These are phyloP conservation scores for Nemania diffusa DNA, from an alignment of 2,329 filamentous ascomycete species.

Conservation along the genomic window DNA sequence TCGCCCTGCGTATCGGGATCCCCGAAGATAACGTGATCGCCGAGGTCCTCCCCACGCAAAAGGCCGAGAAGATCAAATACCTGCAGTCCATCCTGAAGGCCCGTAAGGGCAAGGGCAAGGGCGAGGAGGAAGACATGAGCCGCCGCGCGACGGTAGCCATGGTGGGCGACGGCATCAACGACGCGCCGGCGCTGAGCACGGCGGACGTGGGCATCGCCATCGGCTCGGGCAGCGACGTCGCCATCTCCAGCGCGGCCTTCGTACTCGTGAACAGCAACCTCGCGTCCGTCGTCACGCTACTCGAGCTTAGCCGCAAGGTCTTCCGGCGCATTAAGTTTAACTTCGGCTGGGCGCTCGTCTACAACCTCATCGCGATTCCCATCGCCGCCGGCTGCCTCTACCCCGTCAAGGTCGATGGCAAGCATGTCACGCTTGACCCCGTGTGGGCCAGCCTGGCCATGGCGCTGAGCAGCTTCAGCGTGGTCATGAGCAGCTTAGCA, in stretches of 20 bases:
- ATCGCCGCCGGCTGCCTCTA: constrained; percentile 85
- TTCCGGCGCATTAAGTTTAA: constrained; percentile 85
- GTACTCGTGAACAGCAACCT: constrained; percentile 81
- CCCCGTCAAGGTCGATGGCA: constrained; percentile 57
- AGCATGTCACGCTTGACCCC: constrained; percentile 75
- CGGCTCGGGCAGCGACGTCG: constrained; percentile 84
- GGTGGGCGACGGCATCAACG: constrained; percentile 91
- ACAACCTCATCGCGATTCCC: constrained; percentile 82
- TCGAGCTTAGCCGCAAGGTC: constrained; percentile 75
- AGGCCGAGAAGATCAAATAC: constrained; percentile 76
- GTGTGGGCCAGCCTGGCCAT: constrained; percentile 93
- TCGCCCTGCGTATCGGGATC: constrained; percentile 81
- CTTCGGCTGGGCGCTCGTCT: constrained; percentile 85
- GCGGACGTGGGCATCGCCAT: constrained; percentile 88
- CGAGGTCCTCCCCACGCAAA: constrained; percentile 85
- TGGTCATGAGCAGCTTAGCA: constrained; percentile 82
- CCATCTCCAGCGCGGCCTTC: constrained; percentile 83
- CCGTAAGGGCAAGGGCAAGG: constrained; percentile 33
- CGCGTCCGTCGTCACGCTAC: constrained; percentile 74
- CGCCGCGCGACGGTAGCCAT: constrained; percentile 74
- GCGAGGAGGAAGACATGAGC: constrained; percentile 36
- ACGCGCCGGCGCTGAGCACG: constrained; percentile 81
- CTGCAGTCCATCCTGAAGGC: constrained; percentile 65
- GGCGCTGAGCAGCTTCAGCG: constrained; percentile 90
- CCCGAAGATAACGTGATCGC: constrained; percentile 79